A percentile compares a stretch with the other conserved stretches of the same genome.
Conservation (phyloP, 1,284 basidiomycete genomes). For the Microbotryum scabiosae region DNA sequence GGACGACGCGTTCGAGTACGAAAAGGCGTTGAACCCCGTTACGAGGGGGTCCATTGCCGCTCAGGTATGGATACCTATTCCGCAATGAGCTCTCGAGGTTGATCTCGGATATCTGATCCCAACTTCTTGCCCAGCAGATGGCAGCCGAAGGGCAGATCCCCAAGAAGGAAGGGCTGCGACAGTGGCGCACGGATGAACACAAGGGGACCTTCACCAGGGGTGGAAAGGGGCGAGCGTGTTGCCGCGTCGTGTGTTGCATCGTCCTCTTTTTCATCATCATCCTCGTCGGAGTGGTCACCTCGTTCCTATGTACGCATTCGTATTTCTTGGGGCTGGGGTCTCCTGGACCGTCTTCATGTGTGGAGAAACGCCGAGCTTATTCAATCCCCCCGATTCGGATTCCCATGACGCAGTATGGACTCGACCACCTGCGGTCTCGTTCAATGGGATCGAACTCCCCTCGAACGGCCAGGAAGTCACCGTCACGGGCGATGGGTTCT, state of each 20-base stretch:
- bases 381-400: too few relatives aligned
- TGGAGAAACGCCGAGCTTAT: not conserved
- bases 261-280: conserved; percentile 34
- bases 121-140: conserved; percentile 12
- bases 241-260: conserved; percentile 35
- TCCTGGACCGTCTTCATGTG: not conserved
- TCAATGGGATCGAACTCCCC: conserved; percentile 34
- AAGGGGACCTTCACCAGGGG: conserved; percentile 33
- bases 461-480: conserved; percentile 29
- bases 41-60: conserved; percentile 33
- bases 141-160: conserved; percentile 38
- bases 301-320: conserved; percentile 33
- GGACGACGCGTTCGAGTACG: conserved; percentile 2
- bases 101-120: not conserved
- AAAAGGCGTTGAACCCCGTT: conserved; percentile 17
- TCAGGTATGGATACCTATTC: too few relatives aligned
- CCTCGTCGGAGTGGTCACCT: conserved; percentile 35
- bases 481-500: conserved; percentile 29
- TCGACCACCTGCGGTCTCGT: conserved; percentile 36
- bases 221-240: conserved; percentile 30
- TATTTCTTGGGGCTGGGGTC: not conserved
- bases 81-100: too few relatives aligned
- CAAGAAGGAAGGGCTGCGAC: conserved; percentile 37
- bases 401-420: conserved; percentile 32
- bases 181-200: conserved; percentile 38